Evolutionary conservation across 2,329 filamentous ascomycete species (phyloP).

Genomic region (Aspergillus unguis): DNA sequence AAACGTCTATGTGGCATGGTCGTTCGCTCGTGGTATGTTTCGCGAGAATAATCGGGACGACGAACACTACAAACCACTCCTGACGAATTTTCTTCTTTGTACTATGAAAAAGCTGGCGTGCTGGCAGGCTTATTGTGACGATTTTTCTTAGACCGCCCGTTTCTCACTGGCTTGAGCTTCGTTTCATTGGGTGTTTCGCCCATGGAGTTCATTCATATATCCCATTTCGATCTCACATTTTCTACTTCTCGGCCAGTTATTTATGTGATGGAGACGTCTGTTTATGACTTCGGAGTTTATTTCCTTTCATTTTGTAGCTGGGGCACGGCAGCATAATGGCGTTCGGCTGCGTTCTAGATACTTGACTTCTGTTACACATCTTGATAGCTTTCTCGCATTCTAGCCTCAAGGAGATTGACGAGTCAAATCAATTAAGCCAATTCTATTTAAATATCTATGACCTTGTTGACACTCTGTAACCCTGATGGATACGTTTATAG

Average conservation of each 20-base stretch:
- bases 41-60: slow-evolving; percentile 29
- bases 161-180: slow-evolving; percentile 2
- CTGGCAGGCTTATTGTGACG: slow-evolving; percentile 16
- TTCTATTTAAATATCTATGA: not conserved
- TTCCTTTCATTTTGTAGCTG: slow-evolving; percentile 15
- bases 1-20: slow-evolving; percentile 68
- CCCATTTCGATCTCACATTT: slow-evolving; percentile 8
- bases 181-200: slow-evolving; percentile 7
- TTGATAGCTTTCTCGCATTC: not conserved
- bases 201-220: slow-evolving; percentile 13
- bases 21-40: slow-evolving; percentile 54
- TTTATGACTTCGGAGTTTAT: slow-evolving; percentile 22
- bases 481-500: slow-evolving; percentile 24
- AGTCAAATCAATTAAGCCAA: not conserved
- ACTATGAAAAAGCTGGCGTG: slow-evolving; percentile 19
- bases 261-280: slow-evolving; percentile 13
- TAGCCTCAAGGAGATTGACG: not conserved
- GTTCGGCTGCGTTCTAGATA: slow-evolving; percentile 21
- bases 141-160: slow-evolving; percentile 18
- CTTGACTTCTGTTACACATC: not conserved
- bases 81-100: slow-evolving; percentile 19
- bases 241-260: slow-evolving; percentile 7
- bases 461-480: not conserved
- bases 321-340: slow-evolving; percentile 21
- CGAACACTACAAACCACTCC: slow-evolving; percentile 3